Evolutionary conservation across 2,329 filamentous ascomycete genomes (phyloP), one percentile per base, ranked within the genome.

Genomic region (Dryadomyces quercivorus): DNA sequence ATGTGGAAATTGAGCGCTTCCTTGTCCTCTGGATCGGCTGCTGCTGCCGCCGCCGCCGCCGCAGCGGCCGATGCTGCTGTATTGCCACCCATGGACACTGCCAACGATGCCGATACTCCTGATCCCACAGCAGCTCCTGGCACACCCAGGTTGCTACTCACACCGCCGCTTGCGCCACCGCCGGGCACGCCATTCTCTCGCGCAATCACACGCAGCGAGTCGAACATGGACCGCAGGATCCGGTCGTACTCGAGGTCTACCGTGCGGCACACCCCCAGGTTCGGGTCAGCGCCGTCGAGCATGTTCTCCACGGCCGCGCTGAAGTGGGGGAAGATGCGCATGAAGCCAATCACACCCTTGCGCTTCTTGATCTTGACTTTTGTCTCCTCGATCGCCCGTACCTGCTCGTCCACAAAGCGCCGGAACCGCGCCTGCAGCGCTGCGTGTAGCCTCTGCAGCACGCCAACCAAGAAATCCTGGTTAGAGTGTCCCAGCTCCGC

Each of bases 351-450:
- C 55, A 98, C 88, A 12, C 93, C 92, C 72, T 94, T 96, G 61
- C 93, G 86, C 75, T 97, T 97, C 75, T 95, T 96, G 70, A 96
- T 90, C 74, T 96, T 96, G 67, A 98, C 92, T 70, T 97, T 97
- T 43, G 91, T 97, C 58, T 97, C 93, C 70, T 97, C 93, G 59
- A 97, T 95, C 5, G 90, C 91, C 26, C 88, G 87, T 56, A 97
- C 86, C 67, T 98, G 93, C 59, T 95, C 89, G 61, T 97, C 92
- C 9, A 97, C 82, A 62, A 97, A 96, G 59, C 88, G 89, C 58
- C 78, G 83, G 72, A 95, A 96, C 2, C 88, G 80, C 2, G 80
- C 78, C 60, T 86, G 81, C 18, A 97, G 74, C 45, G 80, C 80
- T 55, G 82, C 78, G 61, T 93, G 88, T 10, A 95, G 73, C 64